phyloP scores from a whole-genome alignment of 2,329 filamentous ascomycete species.

The Bertia moriformis region DNA sequence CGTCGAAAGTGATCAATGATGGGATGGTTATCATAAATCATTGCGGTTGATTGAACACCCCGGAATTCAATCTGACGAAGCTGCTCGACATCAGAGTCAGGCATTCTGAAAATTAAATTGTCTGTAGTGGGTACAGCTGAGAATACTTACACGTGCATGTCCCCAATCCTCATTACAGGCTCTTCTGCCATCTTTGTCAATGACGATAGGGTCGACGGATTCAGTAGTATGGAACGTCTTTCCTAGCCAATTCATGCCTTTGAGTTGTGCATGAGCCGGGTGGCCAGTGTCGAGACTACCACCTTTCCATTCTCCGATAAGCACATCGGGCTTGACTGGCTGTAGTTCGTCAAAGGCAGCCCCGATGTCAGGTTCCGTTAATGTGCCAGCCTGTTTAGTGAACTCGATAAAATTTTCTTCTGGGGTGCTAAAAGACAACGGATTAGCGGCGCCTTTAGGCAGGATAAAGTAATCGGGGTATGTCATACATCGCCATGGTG shows the following conservation, averaged over 20 bases:
- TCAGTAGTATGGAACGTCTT: conserved; percentile 12
- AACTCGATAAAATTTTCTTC: background rate
- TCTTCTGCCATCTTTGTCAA: conserved; percentile 6
- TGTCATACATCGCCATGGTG: no score
- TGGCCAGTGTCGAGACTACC: conserved; percentile 12
- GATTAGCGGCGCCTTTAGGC: no score
- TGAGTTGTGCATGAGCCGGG: conserved; percentile 8
- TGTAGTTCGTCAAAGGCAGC: conserved; percentile 7
- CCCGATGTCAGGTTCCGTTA: background rate
- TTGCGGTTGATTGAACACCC: conserved; percentile 11
- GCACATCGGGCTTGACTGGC: conserved; percentile 8
- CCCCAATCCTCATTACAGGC: conserved; percentile 4
- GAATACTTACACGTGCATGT: conserved; percentile 4
- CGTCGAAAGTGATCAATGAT: conserved; percentile 15
- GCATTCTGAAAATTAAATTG: background rate
- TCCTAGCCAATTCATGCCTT: conserved; percentile 13
- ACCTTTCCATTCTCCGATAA: conserved; percentile 14
- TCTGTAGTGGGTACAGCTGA: background rate
- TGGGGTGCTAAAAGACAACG: no score
- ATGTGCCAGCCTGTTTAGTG: background rate
- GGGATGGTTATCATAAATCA: conserved; percentile 13
- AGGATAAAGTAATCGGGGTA: no score
- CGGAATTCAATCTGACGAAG: conserved; percentile 10
- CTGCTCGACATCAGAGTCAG: no score
- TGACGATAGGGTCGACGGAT: conserved; percentile 14